Base-by-base conservation (phyloP, 345 rosid genomes). In the Linum trigynum region DNA sequence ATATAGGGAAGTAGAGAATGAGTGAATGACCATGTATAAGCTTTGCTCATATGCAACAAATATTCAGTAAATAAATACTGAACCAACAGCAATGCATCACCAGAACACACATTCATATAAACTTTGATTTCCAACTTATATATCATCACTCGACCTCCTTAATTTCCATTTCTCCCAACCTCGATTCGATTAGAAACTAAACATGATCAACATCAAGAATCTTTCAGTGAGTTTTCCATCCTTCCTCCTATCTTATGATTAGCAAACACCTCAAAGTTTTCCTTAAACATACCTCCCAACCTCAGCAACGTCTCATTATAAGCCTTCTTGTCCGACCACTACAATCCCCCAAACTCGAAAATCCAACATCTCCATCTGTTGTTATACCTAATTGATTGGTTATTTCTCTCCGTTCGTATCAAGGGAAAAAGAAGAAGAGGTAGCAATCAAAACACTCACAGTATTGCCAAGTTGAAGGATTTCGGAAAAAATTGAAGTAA, bases 281-380 rank as follows among this genome's bases (percentile, higher is more conserved):
- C 88, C 83, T 72, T 90, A 81, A 92, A 92, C 67, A 92, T 73
- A 16, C 90, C 95, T 65, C 83, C 96, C 72, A 92, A 77, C 79
- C 88, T 92, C 90, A 88, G 23, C 78, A 92, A 62, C 0, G 91
- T 85, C 8, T 83, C 86, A n/a, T 77, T 75, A 77, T 92, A 86
- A 23, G 90, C 98, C 32, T 81, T 66, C 86, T 90, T 86, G 75
- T 88, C 86, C 1, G 81, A 43, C 98, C 98, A 92, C 96, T 91
- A 78, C 82, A 68, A 60, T 23, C 32, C 50, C 23, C 67, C 57
- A 57, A 48, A 23, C 32, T 23, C 32, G 32, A 16, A 48, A 10
- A 61, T 45, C 38, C 3, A 38, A 59, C 15, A 48, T 71, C 12
- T 63, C 48, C 59, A 50, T 73, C 51, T 9, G 1, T 3, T 23